Percentiles rank a stretch among this genome's conserved stretches.
These are phyloP conservation scores for Ailanthus altissimus DNA, from an alignment of 345 rosid genomes.

Conservation along the genomic window DNA sequence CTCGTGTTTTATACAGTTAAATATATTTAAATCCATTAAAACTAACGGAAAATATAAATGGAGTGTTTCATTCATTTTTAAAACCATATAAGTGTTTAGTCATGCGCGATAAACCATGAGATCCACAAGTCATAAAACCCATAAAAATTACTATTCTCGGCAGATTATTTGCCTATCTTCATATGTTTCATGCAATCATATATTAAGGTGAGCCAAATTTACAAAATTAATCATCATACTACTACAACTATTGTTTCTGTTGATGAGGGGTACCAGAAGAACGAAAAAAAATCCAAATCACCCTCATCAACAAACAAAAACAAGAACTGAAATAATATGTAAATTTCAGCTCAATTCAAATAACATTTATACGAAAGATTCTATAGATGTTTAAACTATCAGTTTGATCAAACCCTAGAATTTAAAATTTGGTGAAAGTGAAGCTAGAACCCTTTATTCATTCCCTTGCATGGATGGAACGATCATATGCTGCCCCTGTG, in stretches of 20 bases:
- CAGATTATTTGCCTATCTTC: not conserved
- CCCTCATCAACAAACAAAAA: slow-evolving; percentile 9
- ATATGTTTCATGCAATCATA: slow-evolving; percentile 8
- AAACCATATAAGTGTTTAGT: no score
- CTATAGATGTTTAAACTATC: slow-evolving; percentile 29
- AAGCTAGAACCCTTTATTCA: slow-evolving; percentile 30
- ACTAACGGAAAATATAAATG: no score
- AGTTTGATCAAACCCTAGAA: slow-evolving; percentile 27
- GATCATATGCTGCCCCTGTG: slow-evolving; percentile 51
- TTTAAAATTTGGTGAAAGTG: slow-evolving; percentile 16
- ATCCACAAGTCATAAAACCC: no score
- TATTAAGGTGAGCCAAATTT: slow-evolving; percentile 27
- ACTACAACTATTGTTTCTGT: slow-evolving; percentile 11
- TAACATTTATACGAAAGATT: slow-evolving; percentile 20
- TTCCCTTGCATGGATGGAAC: slow-evolving; percentile 53
- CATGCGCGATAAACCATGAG: no score
- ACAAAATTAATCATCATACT: slow-evolving; percentile 23
- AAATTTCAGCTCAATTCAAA: slow-evolving; percentile 21
- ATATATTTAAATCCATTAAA: no score
- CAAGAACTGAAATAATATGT: slow-evolving; percentile 11
- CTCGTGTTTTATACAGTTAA: no score
- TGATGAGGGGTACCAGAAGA: not conserved
- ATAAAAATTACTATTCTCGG: not conserved
- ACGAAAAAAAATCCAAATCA: not conserved
- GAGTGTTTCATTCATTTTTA: no score